These are phyloP conservation scores for Acer saccharum DNA, from an alignment of 345 rosid species.

Conservation along the genomic window DNA sequence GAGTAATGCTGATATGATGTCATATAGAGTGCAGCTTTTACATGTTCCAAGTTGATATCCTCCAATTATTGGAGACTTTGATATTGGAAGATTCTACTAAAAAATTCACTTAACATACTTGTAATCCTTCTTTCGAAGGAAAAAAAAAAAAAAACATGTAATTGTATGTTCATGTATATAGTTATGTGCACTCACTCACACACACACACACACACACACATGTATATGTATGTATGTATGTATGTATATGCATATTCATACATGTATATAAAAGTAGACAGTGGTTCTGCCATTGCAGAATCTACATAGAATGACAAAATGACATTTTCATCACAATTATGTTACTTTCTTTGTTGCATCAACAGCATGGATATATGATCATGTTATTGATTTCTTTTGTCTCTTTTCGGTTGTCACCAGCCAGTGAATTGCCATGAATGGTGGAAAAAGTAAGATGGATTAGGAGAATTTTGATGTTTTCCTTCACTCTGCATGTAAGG, in stretches of 20 bases:
- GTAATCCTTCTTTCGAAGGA: too few relatives aligned
- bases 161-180: background rate
- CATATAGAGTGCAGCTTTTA: background rate
- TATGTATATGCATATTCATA: too few relatives aligned
- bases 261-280: too few relatives aligned
- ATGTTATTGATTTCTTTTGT: background rate
- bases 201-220: background rate
- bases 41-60: background rate
- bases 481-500: background rate
- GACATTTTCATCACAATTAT: background rate
- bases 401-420: background rate
- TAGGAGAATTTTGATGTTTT: background rate
- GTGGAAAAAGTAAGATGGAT: slow-evolving; percentile 1
- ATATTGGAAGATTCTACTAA: background rate
- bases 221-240: too few relatives aligned
- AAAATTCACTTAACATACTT: background rate
- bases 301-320: background rate
- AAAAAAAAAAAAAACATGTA: too few relatives aligned
- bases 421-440: background rate
- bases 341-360: background rate
- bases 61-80: background rate
- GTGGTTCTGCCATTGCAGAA: too few relatives aligned
- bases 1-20: background rate
- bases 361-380: background rate
- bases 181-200: background rate